phyloP scores from a whole-genome alignment of 2,329 filamentous ascomycete genomes.

The Chaetomiaceae sp. region DNA sequence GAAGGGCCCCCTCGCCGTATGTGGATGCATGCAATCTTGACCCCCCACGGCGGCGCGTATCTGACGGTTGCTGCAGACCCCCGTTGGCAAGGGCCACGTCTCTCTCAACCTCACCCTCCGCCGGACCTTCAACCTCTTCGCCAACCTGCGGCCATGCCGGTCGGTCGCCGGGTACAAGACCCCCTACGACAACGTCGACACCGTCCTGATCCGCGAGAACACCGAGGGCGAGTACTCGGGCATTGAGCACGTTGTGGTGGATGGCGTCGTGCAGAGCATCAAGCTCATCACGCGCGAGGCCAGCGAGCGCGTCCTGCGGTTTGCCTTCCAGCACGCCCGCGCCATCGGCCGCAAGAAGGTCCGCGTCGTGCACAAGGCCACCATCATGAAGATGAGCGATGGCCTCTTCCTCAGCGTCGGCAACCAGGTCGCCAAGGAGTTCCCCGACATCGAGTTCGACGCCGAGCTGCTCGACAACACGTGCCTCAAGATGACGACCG shows the following conservation, averaged over 20 bases:
- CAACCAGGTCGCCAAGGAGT: constrained; percentile 85
- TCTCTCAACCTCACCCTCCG: constrained; percentile 98
- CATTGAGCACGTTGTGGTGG: constrained; percentile 96
- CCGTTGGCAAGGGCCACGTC: constrained; percentile 97
- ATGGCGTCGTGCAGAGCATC: constrained; percentile 97
- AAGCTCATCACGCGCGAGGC: constrained; percentile 98
- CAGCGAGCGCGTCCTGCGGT: constrained; percentile 91
- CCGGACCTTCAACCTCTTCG: constrained; percentile 99
- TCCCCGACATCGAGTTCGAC: constrained; percentile 92
- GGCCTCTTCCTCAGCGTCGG: constrained; percentile 93
- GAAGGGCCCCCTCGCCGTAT: constrained; percentile 92
- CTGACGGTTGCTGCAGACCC: constrained; percentile 55
- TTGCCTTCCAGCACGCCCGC: constrained; percentile 96
- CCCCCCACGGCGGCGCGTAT: constrained; percentile 6
- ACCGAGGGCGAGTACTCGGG: constrained; percentile 99
- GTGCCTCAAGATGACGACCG: constrained; percentile 97
- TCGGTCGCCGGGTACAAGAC: constrained; percentile 98
- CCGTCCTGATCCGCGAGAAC: constrained; percentile 97
- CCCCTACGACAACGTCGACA: constrained; percentile 94
- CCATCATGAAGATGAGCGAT: constrained; percentile 99
- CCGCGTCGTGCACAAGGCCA: constrained; percentile 97
- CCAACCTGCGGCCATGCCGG: constrained; percentile 96
- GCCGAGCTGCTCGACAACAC: constrained; percentile 98
- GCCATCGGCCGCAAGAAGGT: constrained; percentile 94
- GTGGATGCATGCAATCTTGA: constrained; percentile 31